These are phyloP conservation scores for Mortierella alpina DNA, from an alignment of 192 early-diverging fungal species.

Conservation along the genomic window DNA sequence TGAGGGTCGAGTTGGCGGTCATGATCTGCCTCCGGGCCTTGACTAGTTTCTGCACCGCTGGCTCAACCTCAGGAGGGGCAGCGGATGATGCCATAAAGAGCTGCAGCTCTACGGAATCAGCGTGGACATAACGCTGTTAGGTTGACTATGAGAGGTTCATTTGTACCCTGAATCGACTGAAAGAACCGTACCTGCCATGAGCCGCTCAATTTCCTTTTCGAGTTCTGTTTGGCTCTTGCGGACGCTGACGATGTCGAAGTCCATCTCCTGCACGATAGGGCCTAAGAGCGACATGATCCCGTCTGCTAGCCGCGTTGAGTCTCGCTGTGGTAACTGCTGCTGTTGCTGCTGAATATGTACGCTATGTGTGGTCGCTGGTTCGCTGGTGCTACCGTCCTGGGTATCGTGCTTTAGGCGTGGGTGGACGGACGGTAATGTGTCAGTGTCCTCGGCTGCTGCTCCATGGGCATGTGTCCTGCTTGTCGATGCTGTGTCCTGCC, in stretches of 20 bases:
- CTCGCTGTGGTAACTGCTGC: constrained; percentile 9
- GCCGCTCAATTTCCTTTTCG: constrained; percentile 66
- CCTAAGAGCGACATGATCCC: constrained; percentile 58
- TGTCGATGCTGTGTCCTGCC: not conserved
- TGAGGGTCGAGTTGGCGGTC: constrained; percentile 57
- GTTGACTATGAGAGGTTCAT: not conserved
- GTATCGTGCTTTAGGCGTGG: no score
- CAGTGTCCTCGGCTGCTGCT: not conserved
- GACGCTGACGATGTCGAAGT: constrained; percentile 59
- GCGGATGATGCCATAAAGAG: constrained; percentile 59
- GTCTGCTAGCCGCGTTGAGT: constrained; percentile 38
- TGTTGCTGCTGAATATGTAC: not conserved
- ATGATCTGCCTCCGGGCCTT: constrained; percentile 60
- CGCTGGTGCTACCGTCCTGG: not conserved
- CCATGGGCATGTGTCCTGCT: not conserved
- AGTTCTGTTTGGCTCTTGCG: constrained; percentile 66
- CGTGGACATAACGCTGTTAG: not conserved
- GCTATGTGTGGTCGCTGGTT: no score
- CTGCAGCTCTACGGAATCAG: constrained; percentile 56
- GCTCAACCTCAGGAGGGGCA: constrained; percentile 61
- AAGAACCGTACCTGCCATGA: constrained; percentile 58
- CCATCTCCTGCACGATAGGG: constrained; percentile 64
- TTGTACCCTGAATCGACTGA: not conserved
- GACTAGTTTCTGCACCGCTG: constrained; percentile 60
- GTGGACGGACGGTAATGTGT: not conserved